Base-by-base conservation (phyloP, 2,329 filamentous ascomycete species). In the Fusarium domesticum region DNA sequence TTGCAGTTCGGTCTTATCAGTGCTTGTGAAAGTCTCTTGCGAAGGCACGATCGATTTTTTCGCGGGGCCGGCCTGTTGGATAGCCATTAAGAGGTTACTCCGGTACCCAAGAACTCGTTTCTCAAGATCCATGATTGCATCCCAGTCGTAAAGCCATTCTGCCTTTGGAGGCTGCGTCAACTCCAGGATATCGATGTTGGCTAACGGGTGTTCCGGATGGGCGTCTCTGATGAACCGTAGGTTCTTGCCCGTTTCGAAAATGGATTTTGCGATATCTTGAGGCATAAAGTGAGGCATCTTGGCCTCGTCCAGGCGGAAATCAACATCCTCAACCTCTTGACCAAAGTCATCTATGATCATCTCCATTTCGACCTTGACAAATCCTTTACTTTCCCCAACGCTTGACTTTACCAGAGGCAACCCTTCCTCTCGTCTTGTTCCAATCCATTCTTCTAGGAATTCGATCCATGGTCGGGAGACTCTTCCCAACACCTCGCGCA, bases 201-300 rank as follows among this genome's bases (percentile, higher is more conserved):
- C 77, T 33, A 93, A 69, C 0, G 84, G 81, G 60, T 95, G 87
- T 2, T 82, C 72, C 5, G 87, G 78, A 60, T 93, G 86, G 54
- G 85, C 81, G 17, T 73, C 70, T 54, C 82, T 79, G 37, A 95
- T 72, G 42, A 93, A 82, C 6, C 86, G 80, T 37, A 95, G 67
- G 61, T 86, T 92, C 56, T 78, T 80, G 4, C 88, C 89, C 4
- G 84, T 86, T 61, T 95, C 88, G 52, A 92, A 91, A n/a, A 93
- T 80, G 5, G 75, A 71, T 39, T 78, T 75, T 3, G 81, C 83
- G 53, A 91, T 78, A 45, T 93, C 87, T 5, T 71, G 64, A 0
- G 83, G 77, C 35, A 95, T 74, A 54, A 93, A 93, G 2, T 75
- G 71, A 1, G 88, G 88, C 68, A 93, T 81, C 50, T 79, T 78